A percentile compares a stretch with the other conserved stretches of the same genome.
phyloP scores from a whole-genome alignment of 768 basidiomycete species.

The Phylloporus rhodoxanthus region DNA sequence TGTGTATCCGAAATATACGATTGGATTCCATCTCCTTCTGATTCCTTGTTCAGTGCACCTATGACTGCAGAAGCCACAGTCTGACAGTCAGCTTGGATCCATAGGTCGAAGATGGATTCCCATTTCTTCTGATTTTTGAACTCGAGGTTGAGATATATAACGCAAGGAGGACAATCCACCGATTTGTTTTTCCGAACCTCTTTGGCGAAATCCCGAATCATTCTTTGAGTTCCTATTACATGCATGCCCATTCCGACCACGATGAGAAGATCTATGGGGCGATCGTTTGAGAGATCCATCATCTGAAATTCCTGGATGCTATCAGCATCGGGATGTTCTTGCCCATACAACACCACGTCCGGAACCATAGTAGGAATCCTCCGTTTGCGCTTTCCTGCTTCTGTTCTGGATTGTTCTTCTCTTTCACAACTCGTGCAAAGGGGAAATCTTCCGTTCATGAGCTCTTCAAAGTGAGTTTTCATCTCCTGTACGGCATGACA shows the following conservation, averaged over 20 bases:
- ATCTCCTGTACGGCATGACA: constrained; percentile 2
- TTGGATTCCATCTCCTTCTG: not conserved
- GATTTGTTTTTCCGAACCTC: not conserved
- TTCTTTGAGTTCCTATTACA: constrained; percentile 10
- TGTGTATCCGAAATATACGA: not conserved
- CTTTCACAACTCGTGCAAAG: not conserved
- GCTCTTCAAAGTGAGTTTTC: not conserved
- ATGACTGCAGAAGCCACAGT: not conserved
- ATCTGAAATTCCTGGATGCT: constrained; percentile 1
- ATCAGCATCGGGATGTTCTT: constrained; percentile 3
- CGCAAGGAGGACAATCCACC: not conserved
- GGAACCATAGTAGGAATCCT: constrained; percentile 5
- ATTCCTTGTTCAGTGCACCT: not conserved
- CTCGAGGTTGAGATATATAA: constrained; percentile 7
- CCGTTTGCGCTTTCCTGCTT: not conserved
- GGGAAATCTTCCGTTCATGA: constrained; percentile 4
- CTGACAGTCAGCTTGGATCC: constrained; percentile 10
- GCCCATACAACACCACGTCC: constrained; percentile 9
- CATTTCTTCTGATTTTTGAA: constrained; percentile 4
- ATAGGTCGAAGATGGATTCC: constrained; percentile 3
- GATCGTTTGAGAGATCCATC: not conserved
- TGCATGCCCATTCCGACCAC: constrained; percentile 13
- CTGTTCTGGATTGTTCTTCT: not conserved
- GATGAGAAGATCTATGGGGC: constrained; percentile 1
- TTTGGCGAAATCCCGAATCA: constrained; percentile 1